phyloP scores from a whole-genome alignment of 768 basidiomycete species.

The Suillus clintonianus region DNA sequence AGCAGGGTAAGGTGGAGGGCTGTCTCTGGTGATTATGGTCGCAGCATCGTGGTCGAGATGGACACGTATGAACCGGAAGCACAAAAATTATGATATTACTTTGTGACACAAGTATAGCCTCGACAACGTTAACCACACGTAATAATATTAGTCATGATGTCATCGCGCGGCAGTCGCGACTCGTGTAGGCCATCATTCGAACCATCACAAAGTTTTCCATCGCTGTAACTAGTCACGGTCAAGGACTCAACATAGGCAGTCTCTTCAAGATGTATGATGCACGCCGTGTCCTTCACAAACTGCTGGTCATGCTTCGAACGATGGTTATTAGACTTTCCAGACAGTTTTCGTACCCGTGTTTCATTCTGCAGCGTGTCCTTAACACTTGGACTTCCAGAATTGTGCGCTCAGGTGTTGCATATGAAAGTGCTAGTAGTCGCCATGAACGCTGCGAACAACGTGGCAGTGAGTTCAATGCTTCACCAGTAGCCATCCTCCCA shows the following conservation, averaged over 20 bases:
- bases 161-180: too few relatives aligned
- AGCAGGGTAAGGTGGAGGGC: constrained; percentile 9
- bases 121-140: too few relatives aligned
- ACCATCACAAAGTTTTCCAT: neutral
- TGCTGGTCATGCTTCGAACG: neutral
- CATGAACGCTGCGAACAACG: neutral
- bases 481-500: neutral
- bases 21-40: neutral
- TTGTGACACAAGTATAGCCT: neutral
- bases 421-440: neutral
- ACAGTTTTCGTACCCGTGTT: neutral
- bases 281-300: neutral
- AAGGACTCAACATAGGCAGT: neutral
- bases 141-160: too few relatives aligned
- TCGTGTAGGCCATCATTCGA: too few relatives aligned
- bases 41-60: constrained; percentile 11
- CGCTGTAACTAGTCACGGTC: neutral
- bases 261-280: neutral
- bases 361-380: neutral
- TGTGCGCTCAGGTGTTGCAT: neutral
- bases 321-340: neutral
- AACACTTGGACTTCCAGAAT: neutral
- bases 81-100: neutral
- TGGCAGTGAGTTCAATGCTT: neutral
- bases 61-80: constrained; percentile 9